These are phyloP conservation scores for Solanum lycopersicoides DNA, from an alignment of 257 asterid genomes.

Conservation along the genomic window DNA sequence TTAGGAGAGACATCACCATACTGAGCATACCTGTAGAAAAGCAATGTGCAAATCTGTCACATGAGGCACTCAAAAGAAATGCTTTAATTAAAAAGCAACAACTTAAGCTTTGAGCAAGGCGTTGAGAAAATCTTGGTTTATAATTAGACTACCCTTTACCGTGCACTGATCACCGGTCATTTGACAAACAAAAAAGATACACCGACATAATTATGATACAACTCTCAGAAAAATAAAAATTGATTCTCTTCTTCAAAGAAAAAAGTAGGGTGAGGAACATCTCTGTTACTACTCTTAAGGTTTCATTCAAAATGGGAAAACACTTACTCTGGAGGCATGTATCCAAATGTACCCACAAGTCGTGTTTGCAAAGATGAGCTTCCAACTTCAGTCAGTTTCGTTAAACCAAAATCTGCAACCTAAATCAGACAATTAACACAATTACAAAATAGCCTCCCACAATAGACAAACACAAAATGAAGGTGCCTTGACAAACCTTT, in stretches of 20 bases:
- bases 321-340: slow-evolving; percentile 98
- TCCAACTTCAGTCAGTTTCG: slow-evolving; percentile 91
- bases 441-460: neutral
- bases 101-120: neutral
- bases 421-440: slow-evolving; percentile 12
- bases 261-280: neutral
- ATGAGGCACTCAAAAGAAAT: neutral
- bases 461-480: neutral
- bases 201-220: neutral
- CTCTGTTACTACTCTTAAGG: neutral
- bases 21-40: slow-evolving; percentile 72
- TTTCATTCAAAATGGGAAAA: neutral
- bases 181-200: neutral
- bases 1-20: slow-evolving; percentile 88
- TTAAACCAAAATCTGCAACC: slow-evolving; percentile 97
- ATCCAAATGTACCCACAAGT: slow-evolving; percentile 95
- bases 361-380: slow-evolving; percentile 73
- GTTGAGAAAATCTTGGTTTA: neutral
- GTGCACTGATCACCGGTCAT: neutral
- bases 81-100: neutral
- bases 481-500: slow-evolving; percentile 42
- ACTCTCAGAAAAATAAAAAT: neutral
- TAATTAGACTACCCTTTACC: neutral
- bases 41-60: neutral
- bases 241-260: neutral